Evolutionary conservation across 441 rosid species (phyloP).

Genomic region (Erodium trifolium): DNA sequence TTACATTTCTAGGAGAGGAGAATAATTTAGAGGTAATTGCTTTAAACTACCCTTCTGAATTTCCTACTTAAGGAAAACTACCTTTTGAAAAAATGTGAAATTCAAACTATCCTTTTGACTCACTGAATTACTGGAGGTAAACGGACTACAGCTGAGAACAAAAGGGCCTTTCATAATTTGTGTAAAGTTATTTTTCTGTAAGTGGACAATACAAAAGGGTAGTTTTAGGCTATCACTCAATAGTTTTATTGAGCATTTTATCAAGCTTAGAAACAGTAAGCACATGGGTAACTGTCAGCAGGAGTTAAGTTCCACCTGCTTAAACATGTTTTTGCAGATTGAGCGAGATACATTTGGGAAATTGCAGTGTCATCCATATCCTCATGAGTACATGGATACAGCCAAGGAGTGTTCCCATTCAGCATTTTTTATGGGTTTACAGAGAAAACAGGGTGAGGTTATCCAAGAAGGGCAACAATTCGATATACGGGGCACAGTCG

Average conservation of each 20-base stretch:
- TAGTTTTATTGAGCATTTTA: background rate
- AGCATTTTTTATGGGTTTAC: constrained; percentile 61
- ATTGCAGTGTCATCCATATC: constrained; percentile 65
- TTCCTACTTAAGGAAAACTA: too few species aligned
- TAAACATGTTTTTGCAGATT: constrained; percentile 33
- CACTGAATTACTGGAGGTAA: too few species aligned
- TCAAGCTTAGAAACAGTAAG: background rate
- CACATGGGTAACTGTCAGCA: background rate
- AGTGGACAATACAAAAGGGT: too few species aligned
- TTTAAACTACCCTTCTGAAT: too few species aligned
- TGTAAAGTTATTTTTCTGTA: too few species aligned
- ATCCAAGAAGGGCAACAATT: constrained; percentile 60
- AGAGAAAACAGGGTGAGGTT: constrained; percentile 49
- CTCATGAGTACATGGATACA: constrained; percentile 39
- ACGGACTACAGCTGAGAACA: too few species aligned
- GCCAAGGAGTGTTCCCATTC: constrained; percentile 42
- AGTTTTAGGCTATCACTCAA: too few species aligned
- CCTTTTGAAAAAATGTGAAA: background rate
- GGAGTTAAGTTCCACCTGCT: background rate
- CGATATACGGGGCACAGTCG: constrained; percentile 60
- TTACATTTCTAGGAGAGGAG: background rate
- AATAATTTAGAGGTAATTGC: background rate
- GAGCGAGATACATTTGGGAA: constrained; percentile 56
- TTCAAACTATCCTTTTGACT: too few species aligned
- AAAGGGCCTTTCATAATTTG: too few species aligned